These are phyloP conservation scores for Mucuna pruriens DNA, from an alignment of 306 rosid genomes.

Conservation along the genomic window DNA sequence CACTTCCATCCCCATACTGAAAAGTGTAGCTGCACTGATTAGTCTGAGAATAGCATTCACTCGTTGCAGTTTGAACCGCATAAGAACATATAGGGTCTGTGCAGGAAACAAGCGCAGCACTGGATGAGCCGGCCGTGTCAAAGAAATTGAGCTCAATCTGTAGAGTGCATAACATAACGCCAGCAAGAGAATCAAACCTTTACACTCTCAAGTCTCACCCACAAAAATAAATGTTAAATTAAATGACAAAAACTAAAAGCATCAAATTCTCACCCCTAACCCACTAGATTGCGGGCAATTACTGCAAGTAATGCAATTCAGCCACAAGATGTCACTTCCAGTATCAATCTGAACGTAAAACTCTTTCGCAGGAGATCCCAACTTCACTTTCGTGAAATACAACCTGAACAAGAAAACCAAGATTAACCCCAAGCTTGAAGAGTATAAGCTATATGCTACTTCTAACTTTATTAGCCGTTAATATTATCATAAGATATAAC, in stretches of 20 bases:
- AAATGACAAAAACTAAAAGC: constrained; percentile 7
- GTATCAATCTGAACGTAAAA: constrained; percentile 92
- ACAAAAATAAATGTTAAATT: constrained; percentile 1
- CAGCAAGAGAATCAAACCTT: constrained; percentile 29
- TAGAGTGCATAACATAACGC: constrained; percentile 40
- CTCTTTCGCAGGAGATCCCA: constrained; percentile 95
- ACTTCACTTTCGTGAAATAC: constrained; percentile 87
- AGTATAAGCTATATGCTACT: neutral
- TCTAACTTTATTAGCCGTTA: neutral
- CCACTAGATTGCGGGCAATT: constrained; percentile 90
- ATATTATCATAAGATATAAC: constrained; percentile 1
- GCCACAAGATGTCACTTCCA: constrained; percentile 95
- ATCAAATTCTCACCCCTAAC: constrained; percentile 63
- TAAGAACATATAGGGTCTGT: constrained; percentile 79
- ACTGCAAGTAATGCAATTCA: constrained; percentile 80
- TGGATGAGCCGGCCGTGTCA: constrained; percentile 77
- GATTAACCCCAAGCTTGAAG: constrained; percentile 20
- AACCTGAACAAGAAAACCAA: constrained; percentile 64
- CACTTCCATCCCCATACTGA: constrained; percentile 95
- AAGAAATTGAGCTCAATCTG: constrained; percentile 86
- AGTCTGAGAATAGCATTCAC: constrained; percentile 69
- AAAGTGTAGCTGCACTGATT: constrained; percentile 85
- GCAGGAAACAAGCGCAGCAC: constrained; percentile 71
- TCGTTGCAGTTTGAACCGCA: constrained; percentile 59
- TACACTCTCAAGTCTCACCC: constrained; percentile 19